Evolutionary conservation across 805 yeast species (phyloP), one percentile per base, ranked within the genome.

Genomic region (Metschnikowia continentalis): DNA sequence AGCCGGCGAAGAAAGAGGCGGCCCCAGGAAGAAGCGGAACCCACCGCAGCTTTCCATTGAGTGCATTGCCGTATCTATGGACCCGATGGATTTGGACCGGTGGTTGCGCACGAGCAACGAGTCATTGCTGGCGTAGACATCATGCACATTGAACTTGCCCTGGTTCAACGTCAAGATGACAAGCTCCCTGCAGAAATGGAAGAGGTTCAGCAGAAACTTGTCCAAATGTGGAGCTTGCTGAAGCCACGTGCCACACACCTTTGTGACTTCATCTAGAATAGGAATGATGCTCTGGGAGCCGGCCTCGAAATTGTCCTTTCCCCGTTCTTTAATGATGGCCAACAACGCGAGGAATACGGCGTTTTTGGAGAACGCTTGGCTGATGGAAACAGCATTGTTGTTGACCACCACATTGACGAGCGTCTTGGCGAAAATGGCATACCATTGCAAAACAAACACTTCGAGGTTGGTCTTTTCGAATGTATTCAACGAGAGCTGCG

Each of bases 371-470:
- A 45, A 19, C 7, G 20, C 35, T 22, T 35, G 48, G 15, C 17
- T 17, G 11, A 19, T 11, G 19, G 35, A 35, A 13, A n/a, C 19
- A 6, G 36, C 35, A 11, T 58, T 65, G 51, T 63, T 68, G 32
- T 52, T 45, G 6, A 37, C 33, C 19, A 50, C 35, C 1, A 40
- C n/a, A 2, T 23, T 40, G 22, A 69, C 64, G 56, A 80, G 66
- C 1, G 78, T 62, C 59, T 79, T 73, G 35, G 75, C 64, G 57
- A 78, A 59, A 3, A 75, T 66, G 41, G 79, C 57, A 55, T 76
- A 77, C 68, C 77, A 77, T 46, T 79, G 81, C 40, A 78, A 65
- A n/a, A 76, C 56, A 26, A 72, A 62, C 32, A 67, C 69, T 26
- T 72, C 62, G 50, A 73, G 62, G 30, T 66, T 55, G 13, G 48